Evolutionary conservation across 148 eudicot genomes (phyloP).

Genomic region (Spergularia marina): DNA sequence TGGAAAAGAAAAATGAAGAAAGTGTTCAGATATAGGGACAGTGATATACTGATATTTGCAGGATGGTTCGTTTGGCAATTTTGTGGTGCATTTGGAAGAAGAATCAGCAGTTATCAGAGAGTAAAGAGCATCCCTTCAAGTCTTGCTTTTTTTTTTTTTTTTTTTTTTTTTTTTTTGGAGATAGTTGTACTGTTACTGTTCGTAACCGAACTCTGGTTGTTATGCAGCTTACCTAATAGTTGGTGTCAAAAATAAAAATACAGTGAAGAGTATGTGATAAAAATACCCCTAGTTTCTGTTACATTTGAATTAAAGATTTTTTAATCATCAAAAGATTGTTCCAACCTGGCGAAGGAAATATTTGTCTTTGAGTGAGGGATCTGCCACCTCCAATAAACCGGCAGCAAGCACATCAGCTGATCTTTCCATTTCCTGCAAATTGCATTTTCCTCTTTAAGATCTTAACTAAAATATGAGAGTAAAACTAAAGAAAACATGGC

Average conservation of each 20-base stretch:
- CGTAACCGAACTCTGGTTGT: neutral
- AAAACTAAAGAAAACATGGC: too few relatives aligned
- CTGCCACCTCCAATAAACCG: constrained; percentile 90
- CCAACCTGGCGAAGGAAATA: constrained; percentile 93
- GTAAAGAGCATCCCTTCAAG: neutral
- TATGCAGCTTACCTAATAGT: neutral
- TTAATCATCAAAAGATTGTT: constrained; percentile 8
- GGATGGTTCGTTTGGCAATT: neutral
- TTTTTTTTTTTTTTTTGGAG: neutral
- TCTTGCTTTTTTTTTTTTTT: neutral
- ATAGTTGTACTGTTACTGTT: neutral
- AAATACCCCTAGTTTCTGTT: neutral
- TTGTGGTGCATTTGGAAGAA: neutral
- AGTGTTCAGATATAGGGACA: neutral
- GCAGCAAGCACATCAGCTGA: constrained; percentile 99
- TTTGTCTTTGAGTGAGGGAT: constrained; percentile 87
- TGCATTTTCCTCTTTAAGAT: constrained; percentile 23
- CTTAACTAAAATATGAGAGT: neutral
- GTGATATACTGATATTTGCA: constrained; percentile 3
- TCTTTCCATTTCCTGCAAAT: constrained; percentile 89
- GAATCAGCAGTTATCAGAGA: neutral
- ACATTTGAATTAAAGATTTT: neutral
- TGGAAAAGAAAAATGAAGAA: constrained; percentile 7
- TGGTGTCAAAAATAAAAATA: neutral
- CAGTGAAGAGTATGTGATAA: neutral